These are phyloP conservation scores for Fusarium acutatum DNA, from an alignment of 2,329 filamentous ascomycete genomes.

Conservation along the genomic window DNA sequence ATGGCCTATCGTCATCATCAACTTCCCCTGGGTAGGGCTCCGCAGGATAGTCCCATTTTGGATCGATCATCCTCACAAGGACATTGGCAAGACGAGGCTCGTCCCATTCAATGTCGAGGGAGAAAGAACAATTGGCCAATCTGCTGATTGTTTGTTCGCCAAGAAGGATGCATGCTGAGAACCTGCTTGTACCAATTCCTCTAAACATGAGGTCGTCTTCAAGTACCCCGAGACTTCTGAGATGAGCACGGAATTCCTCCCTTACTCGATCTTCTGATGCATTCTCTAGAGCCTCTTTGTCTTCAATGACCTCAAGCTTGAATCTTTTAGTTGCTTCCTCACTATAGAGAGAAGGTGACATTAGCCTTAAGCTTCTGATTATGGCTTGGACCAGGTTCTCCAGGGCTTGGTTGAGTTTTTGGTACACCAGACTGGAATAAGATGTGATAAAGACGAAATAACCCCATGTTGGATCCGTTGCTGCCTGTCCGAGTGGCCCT, in stretches of 20 bases:
- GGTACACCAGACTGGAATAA: neutral
- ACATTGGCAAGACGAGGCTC: neutral
- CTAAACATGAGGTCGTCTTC: slow-evolving; percentile 17
- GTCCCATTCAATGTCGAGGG: neutral
- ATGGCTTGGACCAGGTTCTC: neutral
- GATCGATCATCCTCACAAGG: slow-evolving; percentile 8
- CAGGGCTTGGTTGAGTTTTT: slow-evolving; percentile 1
- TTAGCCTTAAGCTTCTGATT: neutral
- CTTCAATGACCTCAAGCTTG: slow-evolving; percentile 12
- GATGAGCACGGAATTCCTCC: slow-evolving; percentile 23
- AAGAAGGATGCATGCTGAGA: slow-evolving; percentile 9
- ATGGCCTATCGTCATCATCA: neutral
- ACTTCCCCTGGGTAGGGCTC: neutral
- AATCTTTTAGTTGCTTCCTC: slow-evolving; percentile 21
- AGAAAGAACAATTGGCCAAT: neutral
- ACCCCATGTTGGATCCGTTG: slow-evolving; percentile 25
- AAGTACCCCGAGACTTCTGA: slow-evolving; percentile 3
- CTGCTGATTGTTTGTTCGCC: neutral
- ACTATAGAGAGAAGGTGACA: slow-evolving; percentile 10
- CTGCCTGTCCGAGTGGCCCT: neutral
- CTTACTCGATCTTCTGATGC: slow-evolving; percentile 27
- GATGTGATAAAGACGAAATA: slow-evolving; percentile 21
- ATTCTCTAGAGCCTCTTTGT: slow-evolving; percentile 8
- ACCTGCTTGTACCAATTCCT: slow-evolving; percentile 5
- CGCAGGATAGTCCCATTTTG: slow-evolving; percentile 21